A percentile compares a stretch with the other conserved stretches of the same genome.
These are phyloP conservation scores for Chamaecyparis obtusa DNA, from an alignment of 75 land plant species.

Conservation along the genomic window DNA sequence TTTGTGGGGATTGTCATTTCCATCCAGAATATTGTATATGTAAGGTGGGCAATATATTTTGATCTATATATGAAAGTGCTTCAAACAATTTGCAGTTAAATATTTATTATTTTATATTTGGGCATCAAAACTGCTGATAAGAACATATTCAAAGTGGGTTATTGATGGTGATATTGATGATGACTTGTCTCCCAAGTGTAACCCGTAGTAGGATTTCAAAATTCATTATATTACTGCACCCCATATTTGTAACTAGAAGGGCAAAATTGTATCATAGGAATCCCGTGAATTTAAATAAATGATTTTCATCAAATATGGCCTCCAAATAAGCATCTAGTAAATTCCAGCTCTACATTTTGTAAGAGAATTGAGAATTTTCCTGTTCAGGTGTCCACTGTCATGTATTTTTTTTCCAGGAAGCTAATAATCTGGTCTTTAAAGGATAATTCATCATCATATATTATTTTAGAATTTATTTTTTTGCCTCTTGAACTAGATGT, in stretches of 20 bases:
- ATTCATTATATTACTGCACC: neutral
- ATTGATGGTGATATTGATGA: constrained; percentile 26
- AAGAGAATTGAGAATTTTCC: constrained; percentile 19
- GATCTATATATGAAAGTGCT: neutral
- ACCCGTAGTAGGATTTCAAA: neutral
- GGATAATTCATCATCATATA: neutral
- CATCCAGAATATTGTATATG: constrained; percentile 26
- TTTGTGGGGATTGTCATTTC: constrained; percentile 31
- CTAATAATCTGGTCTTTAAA: neutral
- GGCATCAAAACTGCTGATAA: constrained; percentile 15
- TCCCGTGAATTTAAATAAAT: neutral
- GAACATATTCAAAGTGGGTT: constrained; percentile 39
- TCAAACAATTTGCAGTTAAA: neutral
- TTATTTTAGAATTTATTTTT: neutral
- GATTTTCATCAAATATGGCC: constrained; percentile 32
- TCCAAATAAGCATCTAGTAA: constrained; percentile 25
- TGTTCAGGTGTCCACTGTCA: constrained; percentile 10
- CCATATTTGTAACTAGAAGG: neutral
- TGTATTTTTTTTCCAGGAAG: neutral
- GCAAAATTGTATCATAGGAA: neutral
- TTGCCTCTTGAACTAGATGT: neutral
- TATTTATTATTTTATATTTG: neutral
- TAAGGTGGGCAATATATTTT: constrained; percentile 17
- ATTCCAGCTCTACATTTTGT: constrained; percentile 15
- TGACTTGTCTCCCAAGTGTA: constrained; percentile 39